Conservation (phyloP, 2,329 filamentous ascomycete genomes). For the Cladobotryum protrusum region DNA sequence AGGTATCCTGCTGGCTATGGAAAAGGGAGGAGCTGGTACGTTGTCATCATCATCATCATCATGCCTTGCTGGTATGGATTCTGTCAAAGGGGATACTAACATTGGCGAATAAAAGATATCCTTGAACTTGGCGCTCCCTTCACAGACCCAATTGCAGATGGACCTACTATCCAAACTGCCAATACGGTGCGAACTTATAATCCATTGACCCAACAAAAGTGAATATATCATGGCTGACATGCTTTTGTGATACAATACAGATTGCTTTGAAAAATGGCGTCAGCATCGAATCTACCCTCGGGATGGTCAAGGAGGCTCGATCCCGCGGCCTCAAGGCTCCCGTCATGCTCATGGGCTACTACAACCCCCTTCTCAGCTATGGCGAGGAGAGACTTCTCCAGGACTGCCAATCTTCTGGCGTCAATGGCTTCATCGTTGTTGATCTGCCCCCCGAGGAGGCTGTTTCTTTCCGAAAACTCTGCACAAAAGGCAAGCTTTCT, state of each 20-base stretch:
- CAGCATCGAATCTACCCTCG: slow-evolving; percentile 69
- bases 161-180: slow-evolving; percentile 90
- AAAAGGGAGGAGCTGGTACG: slow-evolving; percentile 84
- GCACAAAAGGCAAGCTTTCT: slow-evolving; percentile 73
- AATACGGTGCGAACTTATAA: slow-evolving; percentile 60
- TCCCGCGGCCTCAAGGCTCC: slow-evolving; percentile 71
- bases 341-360: slow-evolving; percentile 96
- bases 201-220: neutral
- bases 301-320: slow-evolving; percentile 78
- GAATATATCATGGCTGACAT: neutral
- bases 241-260: slow-evolving; percentile 19
- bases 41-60: slow-evolving; percentile 4
- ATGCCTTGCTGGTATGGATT: neutral
- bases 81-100: neutral
- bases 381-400: slow-evolving; percentile 83
- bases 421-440: slow-evolving; percentile 96
- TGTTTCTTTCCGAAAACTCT: slow-evolving; percentile 80
- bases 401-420: slow-evolving; percentile 75
- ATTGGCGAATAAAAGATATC: slow-evolving; percentile 51
- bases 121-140: slow-evolving; percentile 96
- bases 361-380: slow-evolving; percentile 91
- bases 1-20: slow-evolving; percentile 79
- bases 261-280: slow-evolving; percentile 82
- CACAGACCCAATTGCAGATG: slow-evolving; percentile 96
- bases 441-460: slow-evolving; percentile 95